These are phyloP conservation scores for Taphrina deformans DNA, from an alignment of 1,139 yeast species.

Conservation along the genomic window DNA sequence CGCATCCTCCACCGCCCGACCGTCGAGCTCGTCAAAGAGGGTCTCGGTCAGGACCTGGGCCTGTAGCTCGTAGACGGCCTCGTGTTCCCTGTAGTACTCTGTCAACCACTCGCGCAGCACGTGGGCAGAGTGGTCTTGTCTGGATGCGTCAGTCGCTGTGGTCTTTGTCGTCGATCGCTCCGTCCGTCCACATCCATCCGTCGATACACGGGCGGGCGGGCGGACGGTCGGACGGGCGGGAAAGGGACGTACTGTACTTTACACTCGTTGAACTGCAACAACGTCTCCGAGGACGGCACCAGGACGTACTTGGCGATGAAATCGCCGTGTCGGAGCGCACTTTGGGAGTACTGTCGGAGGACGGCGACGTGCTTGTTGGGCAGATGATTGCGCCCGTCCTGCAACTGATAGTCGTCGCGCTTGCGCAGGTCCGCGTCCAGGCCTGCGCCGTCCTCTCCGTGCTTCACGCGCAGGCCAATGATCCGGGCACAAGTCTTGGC, in stretches of 20 bases:
- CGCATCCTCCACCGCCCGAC: slow-evolving; percentile 8
- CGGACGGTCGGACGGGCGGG: background rate
- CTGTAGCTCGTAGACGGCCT: background rate
- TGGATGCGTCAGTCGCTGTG: too few species aligned
- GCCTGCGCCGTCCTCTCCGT: background rate
- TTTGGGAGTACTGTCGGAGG: slow-evolving; percentile 1
- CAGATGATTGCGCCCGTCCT: slow-evolving; percentile 1
- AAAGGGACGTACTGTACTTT: slow-evolving; percentile 1
- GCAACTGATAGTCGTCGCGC: background rate
- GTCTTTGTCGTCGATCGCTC: too few species aligned
- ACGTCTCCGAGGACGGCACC: slow-evolving; percentile 4
- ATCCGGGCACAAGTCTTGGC: background rate
- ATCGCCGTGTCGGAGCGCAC: slow-evolving; percentile 10
- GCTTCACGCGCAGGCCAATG: background rate
- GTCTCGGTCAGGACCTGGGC: slow-evolving; percentile 1
- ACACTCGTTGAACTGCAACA: slow-evolving; percentile 2
- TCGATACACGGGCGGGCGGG: too few species aligned
- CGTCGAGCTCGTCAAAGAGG: background rate
- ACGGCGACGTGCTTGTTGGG: slow-evolving; percentile 5
- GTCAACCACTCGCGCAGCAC: background rate
- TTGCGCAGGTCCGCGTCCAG: background rate
- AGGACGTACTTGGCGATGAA: slow-evolving; percentile 9
- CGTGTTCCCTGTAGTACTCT: slow-evolving; percentile 1
- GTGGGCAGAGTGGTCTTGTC: slow-evolving; percentile 1
- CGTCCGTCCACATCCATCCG: background rate